Evolutionary conservation across 345 rosid genomes (phyloP).

Genomic region (Microthlaspi erraticum): DNA sequence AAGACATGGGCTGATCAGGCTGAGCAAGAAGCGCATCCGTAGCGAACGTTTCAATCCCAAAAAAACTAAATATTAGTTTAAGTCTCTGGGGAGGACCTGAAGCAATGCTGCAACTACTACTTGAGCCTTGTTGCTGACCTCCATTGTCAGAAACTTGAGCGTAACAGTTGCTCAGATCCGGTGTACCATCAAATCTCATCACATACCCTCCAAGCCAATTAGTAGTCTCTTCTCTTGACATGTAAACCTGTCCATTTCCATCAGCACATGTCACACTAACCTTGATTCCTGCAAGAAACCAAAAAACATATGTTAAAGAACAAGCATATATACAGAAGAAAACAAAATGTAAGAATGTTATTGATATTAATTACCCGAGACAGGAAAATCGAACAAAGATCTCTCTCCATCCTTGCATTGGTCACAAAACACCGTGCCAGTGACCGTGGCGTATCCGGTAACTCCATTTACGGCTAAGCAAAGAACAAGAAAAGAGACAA

Average conservation of each 20-base stretch:
- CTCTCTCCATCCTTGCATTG: conserved; percentile 86
- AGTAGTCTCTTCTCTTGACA: conserved; percentile 77
- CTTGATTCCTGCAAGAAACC: conserved; percentile 58
- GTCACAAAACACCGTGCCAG: conserved; percentile 84
- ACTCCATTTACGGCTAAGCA: conserved; percentile 56
- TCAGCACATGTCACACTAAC: conserved; percentile 65
- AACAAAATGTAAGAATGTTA: not conserved
- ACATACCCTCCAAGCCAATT: conserved; percentile 70
- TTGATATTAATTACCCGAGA: conserved; percentile 51
- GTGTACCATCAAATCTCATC: conserved; percentile 75
- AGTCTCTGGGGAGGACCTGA: conserved; percentile 71
- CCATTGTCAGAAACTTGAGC: conserved; percentile 62
- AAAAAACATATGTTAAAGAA: conserved; percentile 13
- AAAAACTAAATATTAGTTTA: conserved; percentile 57
- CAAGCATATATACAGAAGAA: not conserved
- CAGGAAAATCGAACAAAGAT: conserved; percentile 80
- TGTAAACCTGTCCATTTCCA: conserved; percentile 58
- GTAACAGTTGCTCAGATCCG: conserved; percentile 73
- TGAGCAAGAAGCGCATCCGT: conserved; percentile 72
- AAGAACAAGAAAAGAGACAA: conserved; percentile 54
- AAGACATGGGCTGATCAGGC: conserved; percentile 70
- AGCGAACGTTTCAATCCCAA: conserved; percentile 57
- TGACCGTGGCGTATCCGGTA: conserved; percentile 62
- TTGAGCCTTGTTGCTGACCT: conserved; percentile 50
- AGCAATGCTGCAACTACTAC: conserved; percentile 52